These are phyloP conservation scores for Ampelocalamus luodianensis DNA, from an alignment of 176 grass and related monocot genomes.

Conservation along the genomic window DNA sequence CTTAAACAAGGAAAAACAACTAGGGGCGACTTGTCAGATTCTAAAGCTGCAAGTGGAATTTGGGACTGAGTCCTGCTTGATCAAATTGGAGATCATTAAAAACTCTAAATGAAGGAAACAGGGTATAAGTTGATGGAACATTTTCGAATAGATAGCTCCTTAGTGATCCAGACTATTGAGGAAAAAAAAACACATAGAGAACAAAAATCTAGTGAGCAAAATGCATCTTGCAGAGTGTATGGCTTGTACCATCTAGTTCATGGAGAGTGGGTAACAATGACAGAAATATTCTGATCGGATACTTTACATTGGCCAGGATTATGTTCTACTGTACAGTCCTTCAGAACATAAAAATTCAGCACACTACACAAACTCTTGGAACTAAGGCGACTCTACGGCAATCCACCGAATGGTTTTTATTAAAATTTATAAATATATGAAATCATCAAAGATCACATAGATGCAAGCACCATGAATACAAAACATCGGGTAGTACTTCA, in stretches of 20 bases:
- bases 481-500: not conserved
- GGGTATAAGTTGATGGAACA: not conserved
- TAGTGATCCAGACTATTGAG: not conserved
- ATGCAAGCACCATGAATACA: not conserved
- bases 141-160: constrained; percentile 17
- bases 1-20: not conserved
- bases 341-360: not conserved
- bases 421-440: not conserved
- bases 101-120: constrained; percentile 4
- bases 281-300: not conserved
- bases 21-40: not conserved
- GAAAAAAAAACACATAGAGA: not conserved
- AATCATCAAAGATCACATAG: not conserved
- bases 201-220: not conserved
- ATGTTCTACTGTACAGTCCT: not conserved
- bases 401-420: not conserved
- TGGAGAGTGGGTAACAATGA: not conserved
- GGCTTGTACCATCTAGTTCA: not conserved
- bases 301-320: not conserved
- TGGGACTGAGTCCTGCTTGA: not conserved
- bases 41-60: not conserved
- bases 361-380: not conserved
- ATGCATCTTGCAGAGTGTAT: not conserved
- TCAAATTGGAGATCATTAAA: not conserved
- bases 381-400: not conserved